Percentiles rank a stretch among this genome's conserved stretches.
Conservation (phyloP, 2,329 filamentous ascomycete species). For the Xylaria sp. region DNA sequence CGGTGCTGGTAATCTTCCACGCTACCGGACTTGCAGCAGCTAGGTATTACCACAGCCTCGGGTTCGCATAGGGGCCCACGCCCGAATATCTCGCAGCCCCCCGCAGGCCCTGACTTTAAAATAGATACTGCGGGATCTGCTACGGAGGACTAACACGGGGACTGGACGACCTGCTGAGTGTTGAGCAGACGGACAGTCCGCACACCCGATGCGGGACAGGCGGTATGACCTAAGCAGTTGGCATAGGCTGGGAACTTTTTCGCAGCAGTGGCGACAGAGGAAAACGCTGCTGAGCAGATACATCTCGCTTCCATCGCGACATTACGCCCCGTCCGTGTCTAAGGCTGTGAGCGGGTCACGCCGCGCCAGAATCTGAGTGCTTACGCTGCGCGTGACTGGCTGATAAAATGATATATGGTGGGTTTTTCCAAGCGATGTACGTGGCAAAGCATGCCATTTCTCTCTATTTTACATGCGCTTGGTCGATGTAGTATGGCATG, state of each 20-base stretch:
- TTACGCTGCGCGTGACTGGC: background rate
- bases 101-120: background rate
- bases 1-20: background rate
- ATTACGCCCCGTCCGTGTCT: background rate
- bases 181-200: too few relatives aligned
- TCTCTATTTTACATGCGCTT: background rate
- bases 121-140: background rate
- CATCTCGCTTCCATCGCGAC: background rate
- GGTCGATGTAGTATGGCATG: too few relatives aligned
- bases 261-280: background rate
- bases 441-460: background rate
- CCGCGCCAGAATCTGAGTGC: background rate
- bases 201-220: background rate
- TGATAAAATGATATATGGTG: background rate
- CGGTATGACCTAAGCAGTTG: background rate
- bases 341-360: background rate
- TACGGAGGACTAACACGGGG: background rate
- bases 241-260: background rate
- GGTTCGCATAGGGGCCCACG: background rate
- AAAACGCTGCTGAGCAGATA: background rate
- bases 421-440: conserved; percentile 1
- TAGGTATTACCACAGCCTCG: conserved; percentile 3
- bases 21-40: background rate
- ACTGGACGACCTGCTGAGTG: too few relatives aligned
- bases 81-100: background rate